Percentiles rank a stretch among this genome's conserved stretches.
phyloP scores from a whole-genome alignment of 1,139 yeast species.

The Yamadazyma dushanensis region DNA sequence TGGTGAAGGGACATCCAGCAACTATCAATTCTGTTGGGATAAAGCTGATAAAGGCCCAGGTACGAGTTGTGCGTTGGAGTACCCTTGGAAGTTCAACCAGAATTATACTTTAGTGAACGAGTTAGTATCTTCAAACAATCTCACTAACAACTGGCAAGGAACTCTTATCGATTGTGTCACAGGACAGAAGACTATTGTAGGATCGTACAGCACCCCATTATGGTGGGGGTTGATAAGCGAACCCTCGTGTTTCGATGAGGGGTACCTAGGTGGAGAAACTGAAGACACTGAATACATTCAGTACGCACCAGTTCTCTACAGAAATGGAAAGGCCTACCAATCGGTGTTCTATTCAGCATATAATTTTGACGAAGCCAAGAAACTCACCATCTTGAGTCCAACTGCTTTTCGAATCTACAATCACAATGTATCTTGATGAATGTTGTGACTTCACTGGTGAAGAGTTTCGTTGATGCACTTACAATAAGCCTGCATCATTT shows the following conservation, averaged over 20 bases:
- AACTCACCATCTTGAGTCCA: too few relatives aligned
- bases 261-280: not conserved
- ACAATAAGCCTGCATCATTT: too few relatives aligned
- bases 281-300: not conserved
- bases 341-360: too few relatives aligned
- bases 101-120: conserved; percentile 10
- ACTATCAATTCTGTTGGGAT: conserved; percentile 4
- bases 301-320: not conserved
- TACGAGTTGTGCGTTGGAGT: conserved; percentile 9
- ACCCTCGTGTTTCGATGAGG: conserved; percentile 11
- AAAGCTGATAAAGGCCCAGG: conserved; percentile 13
- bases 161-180: conserved; percentile 9
- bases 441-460: too few relatives aligned
- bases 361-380: too few relatives aligned
- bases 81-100: conserved; percentile 11
- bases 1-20: conserved; percentile 6
- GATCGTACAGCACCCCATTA: not conserved
- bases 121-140: not conserved
- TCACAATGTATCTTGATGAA: too few relatives aligned
- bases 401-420: too few relatives aligned
- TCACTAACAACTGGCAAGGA: conserved; percentile 11
- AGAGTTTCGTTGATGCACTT: too few relatives aligned
- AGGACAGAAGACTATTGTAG: conserved; percentile 1
- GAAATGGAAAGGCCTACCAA: not conserved
- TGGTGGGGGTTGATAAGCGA: not conserved